These are phyloP conservation scores for Cytospora chrysosperma DNA, from an alignment of 2,329 filamentous ascomycete genomes.

Conservation along the genomic window DNA sequence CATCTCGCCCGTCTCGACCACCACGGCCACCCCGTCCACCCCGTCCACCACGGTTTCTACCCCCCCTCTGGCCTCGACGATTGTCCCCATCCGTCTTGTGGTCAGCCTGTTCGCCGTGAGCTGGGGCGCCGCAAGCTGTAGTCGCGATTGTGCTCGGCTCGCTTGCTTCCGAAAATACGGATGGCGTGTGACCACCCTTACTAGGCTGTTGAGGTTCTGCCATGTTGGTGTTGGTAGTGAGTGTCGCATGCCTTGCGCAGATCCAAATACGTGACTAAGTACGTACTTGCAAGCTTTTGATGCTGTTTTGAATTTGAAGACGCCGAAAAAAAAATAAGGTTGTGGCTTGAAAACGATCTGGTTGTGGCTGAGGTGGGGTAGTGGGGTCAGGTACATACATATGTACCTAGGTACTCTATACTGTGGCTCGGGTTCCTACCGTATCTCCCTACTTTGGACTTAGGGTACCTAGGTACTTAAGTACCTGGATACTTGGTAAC, in stretches of 20 bases:
- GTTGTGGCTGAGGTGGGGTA: neutral
- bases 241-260: constrained; percentile 21
- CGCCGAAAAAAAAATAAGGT: neutral
- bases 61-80: constrained; percentile 3
- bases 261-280: too few species aligned
- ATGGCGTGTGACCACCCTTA: neutral
- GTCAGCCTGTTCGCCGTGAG: constrained; percentile 9
- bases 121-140: neutral
- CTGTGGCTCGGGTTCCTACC: too few species aligned
- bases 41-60: constrained; percentile 2
- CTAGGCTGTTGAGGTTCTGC: constrained; percentile 18
- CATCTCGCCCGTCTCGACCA: constrained; percentile 12
- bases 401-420: too few species aligned
- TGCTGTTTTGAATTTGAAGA: neutral
- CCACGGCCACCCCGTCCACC: constrained; percentile 8
- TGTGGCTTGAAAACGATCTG: neutral
- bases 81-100: constrained; percentile 16
- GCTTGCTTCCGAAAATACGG: neutral
- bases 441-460: neutral
- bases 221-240: constrained; percentile 9
- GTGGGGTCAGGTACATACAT: too few species aligned
- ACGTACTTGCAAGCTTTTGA: neutral
- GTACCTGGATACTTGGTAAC: neutral
- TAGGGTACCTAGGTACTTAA: neutral
- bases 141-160: neutral